phyloP scores from a whole-genome alignment of 2,329 filamentous ascomycete genomes.

The Dactylellina cionopaga region DNA sequence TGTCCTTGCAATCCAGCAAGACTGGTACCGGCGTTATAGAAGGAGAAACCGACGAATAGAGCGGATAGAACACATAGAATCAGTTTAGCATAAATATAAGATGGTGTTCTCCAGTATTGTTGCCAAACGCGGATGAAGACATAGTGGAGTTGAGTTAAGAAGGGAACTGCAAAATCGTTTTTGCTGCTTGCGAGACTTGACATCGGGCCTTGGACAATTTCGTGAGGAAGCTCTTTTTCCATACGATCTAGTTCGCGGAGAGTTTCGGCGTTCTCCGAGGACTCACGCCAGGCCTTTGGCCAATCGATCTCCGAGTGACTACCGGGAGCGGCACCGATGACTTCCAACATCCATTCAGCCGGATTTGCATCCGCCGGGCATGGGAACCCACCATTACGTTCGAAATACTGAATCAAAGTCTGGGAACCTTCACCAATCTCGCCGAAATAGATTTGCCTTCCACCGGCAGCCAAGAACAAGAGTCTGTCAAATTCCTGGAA shows the following conservation, averaged over 20 bases:
- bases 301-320: slow-evolving; percentile 60
- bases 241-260: slow-evolving; percentile 64
- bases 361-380: slow-evolving; percentile 68
- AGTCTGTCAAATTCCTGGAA: slow-evolving; percentile 90
- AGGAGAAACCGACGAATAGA: slow-evolving; percentile 84
- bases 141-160: slow-evolving; percentile 72
- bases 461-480: slow-evolving; percentile 79
- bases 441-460: slow-evolving; percentile 85
- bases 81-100: slow-evolving; percentile 86
- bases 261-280: slow-evolving; percentile 63
- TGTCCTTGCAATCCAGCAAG: slow-evolving; percentile 85
- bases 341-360: slow-evolving; percentile 85
- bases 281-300: slow-evolving; percentile 65
- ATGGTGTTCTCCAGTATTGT: slow-evolving; percentile 90
- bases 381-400: slow-evolving; percentile 69
- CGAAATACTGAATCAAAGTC: slow-evolving; percentile 73
- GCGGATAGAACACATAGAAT: slow-evolving; percentile 70
- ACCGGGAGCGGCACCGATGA: slow-evolving; percentile 72
- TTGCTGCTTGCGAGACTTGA: slow-evolving; percentile 67
- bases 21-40: slow-evolving; percentile 76
- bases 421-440: slow-evolving; percentile 80
- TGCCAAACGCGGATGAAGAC: slow-evolving; percentile 81
- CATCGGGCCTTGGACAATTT: slow-evolving; percentile 41
- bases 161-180: slow-evolving; percentile 83
- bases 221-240: slow-evolving; percentile 57